phyloP scores from a whole-genome alignment of 2,329 filamentous ascomycete species.

The Lasiodiplodia hormozganensis region DNA sequence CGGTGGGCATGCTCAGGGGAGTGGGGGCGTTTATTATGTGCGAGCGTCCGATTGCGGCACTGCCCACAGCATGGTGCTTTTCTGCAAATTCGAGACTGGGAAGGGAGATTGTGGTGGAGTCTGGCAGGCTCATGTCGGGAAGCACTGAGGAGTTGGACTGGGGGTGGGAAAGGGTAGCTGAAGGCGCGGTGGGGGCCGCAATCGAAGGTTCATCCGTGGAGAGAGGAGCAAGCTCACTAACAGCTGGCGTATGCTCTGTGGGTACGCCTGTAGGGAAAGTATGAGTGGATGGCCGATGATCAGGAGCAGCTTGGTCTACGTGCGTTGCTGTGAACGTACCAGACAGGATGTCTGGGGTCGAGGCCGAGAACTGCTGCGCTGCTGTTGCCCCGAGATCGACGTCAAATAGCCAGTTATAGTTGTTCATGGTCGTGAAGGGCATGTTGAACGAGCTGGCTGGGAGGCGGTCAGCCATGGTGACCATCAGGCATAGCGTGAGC shows the following conservation, averaged over 20 bases:
- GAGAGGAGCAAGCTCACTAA: slow-evolving; percentile 20
- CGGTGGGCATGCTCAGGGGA: not conserved
- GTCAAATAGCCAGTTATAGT: slow-evolving; percentile 70
- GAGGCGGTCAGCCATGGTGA: slow-evolving; percentile 20
- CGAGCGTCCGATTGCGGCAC: not conserved
- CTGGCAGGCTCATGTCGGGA: slow-evolving; percentile 20
- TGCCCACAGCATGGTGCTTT: not conserved
- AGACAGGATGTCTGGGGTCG: slow-evolving; percentile 34
- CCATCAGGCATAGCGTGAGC: not conserved
- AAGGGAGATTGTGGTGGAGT: slow-evolving; percentile 13
- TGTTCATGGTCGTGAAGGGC: slow-evolving; percentile 67
- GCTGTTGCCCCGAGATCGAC: slow-evolving; percentile 43
- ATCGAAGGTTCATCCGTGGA: slow-evolving; percentile 19
- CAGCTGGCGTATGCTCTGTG: slow-evolving; percentile 29
- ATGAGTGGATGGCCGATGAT: slow-evolving; percentile 28
- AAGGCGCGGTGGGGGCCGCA: not conserved
- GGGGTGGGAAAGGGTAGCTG: slow-evolving; percentile 3
- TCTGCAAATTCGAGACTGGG: slow-evolving; percentile 18
- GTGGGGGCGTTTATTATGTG: not conserved
- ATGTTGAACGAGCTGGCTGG: slow-evolving; percentile 68
- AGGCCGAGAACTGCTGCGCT: slow-evolving; percentile 31
- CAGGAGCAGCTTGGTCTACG: slow-evolving; percentile 30
- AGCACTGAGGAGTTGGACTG: slow-evolving; percentile 20
- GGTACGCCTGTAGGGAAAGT: slow-evolving; percentile 29
- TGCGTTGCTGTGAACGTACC: slow-evolving; percentile 35